phyloP scores from a whole-genome alignment of 257 asterid genomes.

The Solanum appendiculatum region DNA sequence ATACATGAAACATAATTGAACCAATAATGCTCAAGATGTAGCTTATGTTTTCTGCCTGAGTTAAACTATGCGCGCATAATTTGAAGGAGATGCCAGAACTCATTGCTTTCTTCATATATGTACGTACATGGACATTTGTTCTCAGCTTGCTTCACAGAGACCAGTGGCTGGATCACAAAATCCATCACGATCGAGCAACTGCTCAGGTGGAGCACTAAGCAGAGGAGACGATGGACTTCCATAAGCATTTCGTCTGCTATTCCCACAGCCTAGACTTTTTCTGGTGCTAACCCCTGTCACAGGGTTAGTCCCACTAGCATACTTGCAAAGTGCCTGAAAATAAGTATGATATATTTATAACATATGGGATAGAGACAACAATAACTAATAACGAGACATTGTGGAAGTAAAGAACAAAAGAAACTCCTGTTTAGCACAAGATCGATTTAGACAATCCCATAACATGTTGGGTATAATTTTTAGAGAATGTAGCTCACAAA shows the following conservation, averaged over 20 bases:
- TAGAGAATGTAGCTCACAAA: background rate
- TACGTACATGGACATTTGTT: background rate
- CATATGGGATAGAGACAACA: background rate
- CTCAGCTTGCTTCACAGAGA: slow-evolving; percentile 48
- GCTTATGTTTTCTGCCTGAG: background rate
- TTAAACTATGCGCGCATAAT: background rate
- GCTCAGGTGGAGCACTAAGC: slow-evolving; percentile 82
- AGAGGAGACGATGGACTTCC: slow-evolving; percentile 95
- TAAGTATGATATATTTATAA: background rate
- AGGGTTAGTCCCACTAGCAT: slow-evolving; percentile 87
- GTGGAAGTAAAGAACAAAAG: background rate
- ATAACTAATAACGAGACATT: background rate
- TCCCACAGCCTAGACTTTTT: slow-evolving; percentile 92
- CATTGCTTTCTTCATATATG: background rate
- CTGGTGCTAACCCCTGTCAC: slow-evolving; percentile 84
- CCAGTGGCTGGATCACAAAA: slow-evolving; percentile 76
- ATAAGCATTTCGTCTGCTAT: slow-evolving; percentile 75
- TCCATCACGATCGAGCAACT: slow-evolving; percentile 88
- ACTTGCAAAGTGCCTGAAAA: slow-evolving; percentile 85
- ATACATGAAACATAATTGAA: background rate
- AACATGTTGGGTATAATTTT: background rate
- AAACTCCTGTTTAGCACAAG: background rate
- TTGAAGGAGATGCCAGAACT: background rate
- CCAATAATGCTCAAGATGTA: background rate
- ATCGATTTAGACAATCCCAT: background rate